Conservation (phyloP, 441 rosid species). For the Brassica hybrid region DNA sequence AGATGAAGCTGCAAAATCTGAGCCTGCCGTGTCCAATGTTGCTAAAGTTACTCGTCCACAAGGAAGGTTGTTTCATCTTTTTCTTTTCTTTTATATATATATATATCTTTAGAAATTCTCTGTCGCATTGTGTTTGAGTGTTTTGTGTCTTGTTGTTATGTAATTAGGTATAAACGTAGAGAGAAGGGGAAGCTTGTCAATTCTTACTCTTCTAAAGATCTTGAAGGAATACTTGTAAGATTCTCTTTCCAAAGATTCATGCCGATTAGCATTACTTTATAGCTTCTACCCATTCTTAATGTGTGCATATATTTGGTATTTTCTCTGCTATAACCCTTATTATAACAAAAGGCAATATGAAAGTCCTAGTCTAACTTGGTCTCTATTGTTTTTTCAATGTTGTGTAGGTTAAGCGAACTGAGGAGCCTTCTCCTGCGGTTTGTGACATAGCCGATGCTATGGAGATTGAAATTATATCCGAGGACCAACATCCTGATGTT, state of each 20-base stretch:
- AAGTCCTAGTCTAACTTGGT: background rate
- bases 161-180: conserved; percentile 76
- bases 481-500: conserved; percentile 42
- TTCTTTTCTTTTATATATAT: background rate
- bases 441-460: conserved; percentile 41
- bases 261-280: background rate
- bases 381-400: background rate
- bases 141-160: background rate
- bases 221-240: conserved; percentile 92
- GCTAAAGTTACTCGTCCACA: conserved; percentile 82
- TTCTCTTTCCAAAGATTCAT: background rate
- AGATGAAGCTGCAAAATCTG: conserved; percentile 42
- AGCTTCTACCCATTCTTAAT: background rate
- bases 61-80: conserved; percentile 72
- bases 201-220: conserved; percentile 85
- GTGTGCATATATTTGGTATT: too few species aligned
- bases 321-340: background rate
- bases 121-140: background rate
- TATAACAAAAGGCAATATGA: background rate
- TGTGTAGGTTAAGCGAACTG: conserved; percentile 74
- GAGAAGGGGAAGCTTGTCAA: conserved; percentile 90
- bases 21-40: conserved; percentile 46
- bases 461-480: conserved; percentile 52
- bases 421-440: conserved; percentile 53
- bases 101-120: background rate